Evolutionary conservation across 768 basidiomycete species (phyloP), one percentile per base, ranked within the genome.

Genomic region (Rhizopogon rudus): DNA sequence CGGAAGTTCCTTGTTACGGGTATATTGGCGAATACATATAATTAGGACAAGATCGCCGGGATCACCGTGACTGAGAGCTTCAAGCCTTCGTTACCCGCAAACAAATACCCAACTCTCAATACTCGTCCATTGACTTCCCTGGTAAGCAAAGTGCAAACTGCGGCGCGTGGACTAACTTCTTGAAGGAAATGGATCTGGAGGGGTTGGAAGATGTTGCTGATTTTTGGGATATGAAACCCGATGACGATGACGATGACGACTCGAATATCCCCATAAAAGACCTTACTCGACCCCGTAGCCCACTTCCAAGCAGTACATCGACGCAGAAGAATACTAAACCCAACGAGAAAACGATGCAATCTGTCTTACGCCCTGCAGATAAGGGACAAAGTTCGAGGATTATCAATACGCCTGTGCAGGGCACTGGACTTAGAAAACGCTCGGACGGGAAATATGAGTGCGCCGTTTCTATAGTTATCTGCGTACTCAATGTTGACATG

Each of bases 41-140:
- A 46, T 33, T 62, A 93, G 88, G 93, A 94, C 70, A 79, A 77
- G 33, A 73, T 85, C 25, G 91, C 91, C 22, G 93, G 93, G 6
- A 71, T 87, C 8, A 71, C 78, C 1, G 70, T 82, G 10, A 70
- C 74, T 6, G 66, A 75, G 35, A 71, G 75, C 1, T 85, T 86
- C 64, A 84, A 80, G 62, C 88, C 89, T 14, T 70, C 69, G 13
- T 57, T 92, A 42, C 58, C 76, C 12, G 63, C 80, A 9, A 71
- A 66, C 29, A 76, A 81, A 57, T 93, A 82, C 68, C 91, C 88
- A 3, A 81, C 79, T n/a, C 64, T 77, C 54, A 74, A 87, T 61
- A 93, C 91, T 16, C 81, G 87, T 17, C 90, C 91, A n/a, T 70
- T 77, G 56, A 81, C 77, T 33, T 74, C 81, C 1, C 62, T 80